phyloP scores from a whole-genome alignment of 768 basidiomycete species.

The Hygrophorus russula region DNA sequence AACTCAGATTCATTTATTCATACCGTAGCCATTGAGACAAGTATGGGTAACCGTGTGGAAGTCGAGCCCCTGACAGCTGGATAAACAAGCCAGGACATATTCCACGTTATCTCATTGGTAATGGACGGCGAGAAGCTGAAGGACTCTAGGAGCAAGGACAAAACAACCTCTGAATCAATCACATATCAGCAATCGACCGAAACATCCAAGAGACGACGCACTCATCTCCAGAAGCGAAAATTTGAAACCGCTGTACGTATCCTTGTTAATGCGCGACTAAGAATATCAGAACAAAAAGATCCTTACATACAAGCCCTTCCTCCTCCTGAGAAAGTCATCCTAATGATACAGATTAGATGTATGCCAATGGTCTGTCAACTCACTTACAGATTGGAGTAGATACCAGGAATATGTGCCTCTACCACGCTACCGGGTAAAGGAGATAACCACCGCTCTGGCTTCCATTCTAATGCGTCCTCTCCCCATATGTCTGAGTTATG shows the following conservation, averaged over 20 bases:
- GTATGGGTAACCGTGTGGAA: no score
- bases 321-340: slow-evolving; percentile 33
- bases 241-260: slow-evolving; percentile 31
- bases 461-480: slow-evolving; percentile 27
- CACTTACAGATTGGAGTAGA: slow-evolving; percentile 19
- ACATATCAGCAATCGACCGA: no score
- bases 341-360: no score
- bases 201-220: slow-evolving; percentile 13
- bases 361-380: slow-evolving; percentile 4
- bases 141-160: no score
- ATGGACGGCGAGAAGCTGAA: no score
- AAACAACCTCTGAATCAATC: no score
- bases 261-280: neutral
- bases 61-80: no score
- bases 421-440: slow-evolving; percentile 12
- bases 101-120: no score
- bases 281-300: neutral
- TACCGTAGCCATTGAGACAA: no score
- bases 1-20: no score
- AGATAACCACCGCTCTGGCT: slow-evolving; percentile 30
- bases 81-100: no score
- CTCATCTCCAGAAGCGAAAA: slow-evolving; percentile 46
- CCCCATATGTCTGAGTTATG: slow-evolving; percentile 29
- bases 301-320: slow-evolving; percentile 34
- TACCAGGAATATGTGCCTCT: slow-evolving; percentile 19